Evolutionary conservation across 202 grass and related monocot species (phyloP), one percentile per base, ranked within the genome.

Genomic region (Setaria italica): DNA sequence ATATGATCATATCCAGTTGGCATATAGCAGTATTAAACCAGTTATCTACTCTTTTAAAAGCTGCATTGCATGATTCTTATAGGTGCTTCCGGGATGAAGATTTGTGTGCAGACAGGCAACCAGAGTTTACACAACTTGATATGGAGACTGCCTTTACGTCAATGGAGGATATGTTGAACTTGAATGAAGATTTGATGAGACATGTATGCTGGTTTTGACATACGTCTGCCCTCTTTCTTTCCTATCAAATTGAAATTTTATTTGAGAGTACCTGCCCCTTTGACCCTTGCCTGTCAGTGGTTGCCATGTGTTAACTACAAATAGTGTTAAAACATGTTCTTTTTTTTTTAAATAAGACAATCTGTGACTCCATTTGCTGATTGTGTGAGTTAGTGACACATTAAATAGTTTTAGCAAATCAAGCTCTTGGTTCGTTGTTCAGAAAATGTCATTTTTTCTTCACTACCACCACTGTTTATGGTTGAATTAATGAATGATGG

Each of bases 41-140:
- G 35, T 63, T 68, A 84, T 79, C 55, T 45, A 33, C 37, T 78
- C 4, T 58, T 58, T n/a, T 21, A 58, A 84, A 80, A 65, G 57
- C 32, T 81, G 46, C 20, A 75, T 76, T 39, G 3, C 13, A 57
- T 48, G 32, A 80, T 89, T 90, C 19, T 79, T 85, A 63, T 79
- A 95, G 96, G 88, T 98, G 96, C 82, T 98, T 98, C 84, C 92
- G 93, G 68, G 96, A 99, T 86, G 93, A 99, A 95, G 96, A 99
- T 94, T 74, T 99, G 72, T 88, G 96, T 67, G 96, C 96, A 3
- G 96, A 99, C 47, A 99, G 96, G 74, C 93, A 99, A 60, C 96
- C 96, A 29, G 96, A 99, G 78, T 99, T 99, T 72, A 99, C 97
- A 45, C 93, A 99, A 81, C 90, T 99, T 51, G 97, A 99, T 94